Conservation (phyloP, 805 yeast genomes). For the Wickerhamiella alocasiicola region DNA sequence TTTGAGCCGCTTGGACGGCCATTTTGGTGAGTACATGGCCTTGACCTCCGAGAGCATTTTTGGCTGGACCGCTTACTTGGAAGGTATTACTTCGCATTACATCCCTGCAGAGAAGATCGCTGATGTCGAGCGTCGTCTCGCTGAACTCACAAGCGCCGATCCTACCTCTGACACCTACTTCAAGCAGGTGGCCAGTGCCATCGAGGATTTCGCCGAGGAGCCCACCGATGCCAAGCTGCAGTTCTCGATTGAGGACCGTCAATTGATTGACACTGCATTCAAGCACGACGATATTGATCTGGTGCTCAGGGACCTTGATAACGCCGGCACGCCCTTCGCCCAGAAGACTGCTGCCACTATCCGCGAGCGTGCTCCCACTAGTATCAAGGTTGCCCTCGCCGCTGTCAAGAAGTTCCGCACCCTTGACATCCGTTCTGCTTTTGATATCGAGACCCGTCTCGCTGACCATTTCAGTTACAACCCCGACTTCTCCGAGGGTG, state of each 20-base stretch:
- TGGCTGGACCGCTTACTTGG: constrained; percentile 70
- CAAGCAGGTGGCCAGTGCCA: constrained; percentile 51
- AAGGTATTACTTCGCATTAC: constrained; percentile 87
- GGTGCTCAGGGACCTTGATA: constrained; percentile 41
- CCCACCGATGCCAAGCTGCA: constrained; percentile 42
- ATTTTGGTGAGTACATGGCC: constrained; percentile 75
- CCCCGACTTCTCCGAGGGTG: constrained; percentile 52
- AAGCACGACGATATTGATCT: constrained; percentile 38
- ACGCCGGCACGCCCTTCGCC: constrained; percentile 57
- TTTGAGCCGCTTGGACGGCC: constrained; percentile 68
- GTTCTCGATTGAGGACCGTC: constrained; percentile 38
- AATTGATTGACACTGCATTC: constrained; percentile 60
- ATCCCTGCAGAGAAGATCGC: constrained; percentile 54
- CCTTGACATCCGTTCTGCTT: constrained; percentile 49
- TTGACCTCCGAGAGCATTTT: constrained; percentile 68
- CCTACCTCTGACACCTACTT: constrained; percentile 22
- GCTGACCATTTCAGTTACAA: constrained; percentile 63
- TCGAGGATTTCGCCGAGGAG: constrained; percentile 57
- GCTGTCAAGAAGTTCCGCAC: constrained; percentile 49
- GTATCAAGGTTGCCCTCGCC: constrained; percentile 59
- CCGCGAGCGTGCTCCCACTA: constrained; percentile 59
- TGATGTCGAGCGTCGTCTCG: constrained; percentile 51
- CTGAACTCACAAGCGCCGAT: constrained; percentile 37
- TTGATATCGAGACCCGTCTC: constrained; percentile 58
- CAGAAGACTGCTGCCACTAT: constrained; percentile 42